Evolutionary conservation across 2,329 filamentous ascomycete genomes (phyloP).

Genomic region (Cadophora sp.): DNA sequence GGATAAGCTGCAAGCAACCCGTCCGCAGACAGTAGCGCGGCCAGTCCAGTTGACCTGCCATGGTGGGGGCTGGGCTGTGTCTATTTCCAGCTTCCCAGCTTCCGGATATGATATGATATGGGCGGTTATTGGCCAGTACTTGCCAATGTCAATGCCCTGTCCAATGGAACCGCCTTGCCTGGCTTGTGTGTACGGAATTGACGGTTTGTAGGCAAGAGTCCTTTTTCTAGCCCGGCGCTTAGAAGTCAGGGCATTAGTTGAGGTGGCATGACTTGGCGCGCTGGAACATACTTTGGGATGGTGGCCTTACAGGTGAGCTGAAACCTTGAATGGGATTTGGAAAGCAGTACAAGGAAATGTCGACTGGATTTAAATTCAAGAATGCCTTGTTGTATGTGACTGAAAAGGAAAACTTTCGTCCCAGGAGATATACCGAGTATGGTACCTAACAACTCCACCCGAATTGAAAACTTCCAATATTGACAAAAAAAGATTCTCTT

Average conservation of each 20-base stretch:
- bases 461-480: background rate
- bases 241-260: conserved; percentile 23
- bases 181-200: conserved; percentile 11
- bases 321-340: background rate
- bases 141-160: conserved; percentile 13
- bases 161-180: conserved; percentile 30
- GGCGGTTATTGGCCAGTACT: conserved; percentile 26
- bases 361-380: too few relatives aligned
- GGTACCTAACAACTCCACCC: background rate
- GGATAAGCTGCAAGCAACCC: conserved; percentile 27
- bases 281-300: conserved; percentile 6
- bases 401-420: too few relatives aligned
- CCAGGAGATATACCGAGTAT: background rate
- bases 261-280: conserved; percentile 16
- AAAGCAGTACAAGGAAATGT: background rate
- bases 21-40: too few relatives aligned
- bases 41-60: conserved; percentile 17
- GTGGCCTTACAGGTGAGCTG: background rate
- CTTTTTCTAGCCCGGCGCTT: conserved; percentile 34
- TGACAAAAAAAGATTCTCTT: background rate
- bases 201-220: conserved; percentile 8
- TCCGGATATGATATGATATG: conserved; percentile 20
- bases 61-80: conserved; percentile 39
- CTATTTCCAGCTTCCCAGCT: conserved; percentile 35
- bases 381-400: background rate